phyloP scores from a whole-genome alignment of 345 rosid genomes.

The Cardiospermum halicacabum region DNA sequence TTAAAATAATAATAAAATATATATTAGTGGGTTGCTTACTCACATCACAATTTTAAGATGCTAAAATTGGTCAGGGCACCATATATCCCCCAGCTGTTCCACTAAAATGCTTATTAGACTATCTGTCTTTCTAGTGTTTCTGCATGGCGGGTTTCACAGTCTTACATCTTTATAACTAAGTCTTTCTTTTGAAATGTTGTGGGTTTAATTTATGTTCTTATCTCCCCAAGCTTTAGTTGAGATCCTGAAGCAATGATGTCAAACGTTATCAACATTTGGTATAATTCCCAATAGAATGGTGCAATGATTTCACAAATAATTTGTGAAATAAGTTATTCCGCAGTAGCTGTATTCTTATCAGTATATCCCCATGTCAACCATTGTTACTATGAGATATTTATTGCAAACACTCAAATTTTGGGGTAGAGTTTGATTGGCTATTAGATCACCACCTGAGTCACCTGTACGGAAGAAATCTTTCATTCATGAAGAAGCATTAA shows the following conservation, averaged over 20 bases:
- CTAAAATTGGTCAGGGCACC: not conserved
- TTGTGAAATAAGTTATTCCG: not conserved
- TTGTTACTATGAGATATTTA: not conserved
- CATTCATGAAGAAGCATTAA: not conserved
- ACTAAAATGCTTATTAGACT: not conserved
- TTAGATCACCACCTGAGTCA: not conserved
- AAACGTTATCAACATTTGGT: not conserved
- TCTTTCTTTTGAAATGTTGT: not conserved
- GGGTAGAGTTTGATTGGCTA: not conserved
- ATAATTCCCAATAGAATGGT: not conserved
- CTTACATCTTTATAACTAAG: not conserved
- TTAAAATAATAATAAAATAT: not conserved
- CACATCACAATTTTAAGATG: not conserved
- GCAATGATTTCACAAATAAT: no score
- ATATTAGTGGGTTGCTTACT: no score
- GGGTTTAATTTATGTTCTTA: not conserved
- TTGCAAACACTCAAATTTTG: not conserved
- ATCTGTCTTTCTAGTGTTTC: not conserved
- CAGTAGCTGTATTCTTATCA: not conserved
- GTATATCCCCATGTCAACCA: not conserved
- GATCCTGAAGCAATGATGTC: not conserved
- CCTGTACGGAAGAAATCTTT: no score
- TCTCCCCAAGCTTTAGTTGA: not conserved
- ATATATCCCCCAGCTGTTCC: not conserved
- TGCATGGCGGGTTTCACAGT: not conserved